Base-by-base conservation (phyloP, 129 eudicot species). In the Rutidosis leptorrhynchoides region DNA sequence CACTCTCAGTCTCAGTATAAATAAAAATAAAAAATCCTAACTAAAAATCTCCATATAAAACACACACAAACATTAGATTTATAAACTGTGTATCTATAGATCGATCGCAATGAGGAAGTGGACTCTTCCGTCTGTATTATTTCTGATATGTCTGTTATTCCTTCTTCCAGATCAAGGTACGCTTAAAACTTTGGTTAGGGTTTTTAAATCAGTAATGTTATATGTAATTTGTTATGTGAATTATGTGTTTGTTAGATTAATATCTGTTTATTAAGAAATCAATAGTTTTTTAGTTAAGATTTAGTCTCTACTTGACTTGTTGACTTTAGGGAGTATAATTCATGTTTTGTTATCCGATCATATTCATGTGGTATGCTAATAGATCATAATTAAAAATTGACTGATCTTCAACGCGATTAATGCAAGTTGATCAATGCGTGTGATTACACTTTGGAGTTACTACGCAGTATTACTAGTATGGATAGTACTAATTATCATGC, bases 111-210 rank as follows among this genome's bases (percentile, higher is more conserved):
- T 93, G 98, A 80, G 83, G 84, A 93, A 79, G 90, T 93, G 96
- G 91, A 89, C 96, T 82, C 37, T 85, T 58, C 83, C 96, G 20
- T 74, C 95, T 78, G 83, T 81, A 28, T 73, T 93, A 68, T 84
- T 93, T 58, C 82, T 93, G 29, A 14, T 89, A 12, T 93, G 95
- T 74, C 87, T 93, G 30, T 77, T 93, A 67, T 83, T 86, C 77
- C 96, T 93, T 65, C 78, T 84, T n/a, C 96, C 96, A 20, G 92
- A 93, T 93, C 98, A 86, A 79, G 98, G 98, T 90, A 56, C 19
- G 30, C 12, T 24, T 14, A 6, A 6, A 49, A 25, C 27, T 26
- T 57, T 57, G 25, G 9, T 11, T 57, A 43, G 20, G 65, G 24
- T 64, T 42, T 71, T 25, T 62, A 49, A 2, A 1, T 46, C 54